Base-by-base conservation (phyloP, 257 asterid species). In the Nicotiana tabacum region DNA sequence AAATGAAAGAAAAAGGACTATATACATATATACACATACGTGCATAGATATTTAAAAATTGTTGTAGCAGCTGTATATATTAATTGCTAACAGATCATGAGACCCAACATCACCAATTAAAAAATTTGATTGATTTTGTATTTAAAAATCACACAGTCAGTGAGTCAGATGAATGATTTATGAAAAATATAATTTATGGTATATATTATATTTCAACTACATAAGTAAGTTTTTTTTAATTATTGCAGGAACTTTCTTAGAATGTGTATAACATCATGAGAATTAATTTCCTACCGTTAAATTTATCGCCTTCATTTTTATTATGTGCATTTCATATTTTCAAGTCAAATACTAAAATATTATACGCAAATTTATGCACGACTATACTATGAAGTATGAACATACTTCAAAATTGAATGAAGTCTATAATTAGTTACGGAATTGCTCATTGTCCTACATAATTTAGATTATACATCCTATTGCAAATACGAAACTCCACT, bases 61-160 rank as follows among this genome's bases (percentile, higher is more conserved):
- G 61, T 3, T 72, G 13, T 74, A 10, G 60, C 21, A 21, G 78
- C 78, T 43, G 78, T 24, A 12, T n/a, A n/a, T 70, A 21, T 70
- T 43, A 70, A 70, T 21, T 70, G 78, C 60, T 43, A 37, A 70
- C 60, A 72, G 78, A 24, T 72, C 78, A 72, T 72, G 78, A 46
- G 58, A 46, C 60, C 78, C 60, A 39, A 17, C 60, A 74, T 74
- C 61, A 27, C 21, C 79, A 48, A 74, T 74, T 74, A 24, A 24
- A 24, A 13, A 1, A 27, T 53, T 46, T 27, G 24, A 74, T 48
- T 48, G 62, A 74, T 74, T 48, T 43, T 48, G 6, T 74, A 24
- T 33, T 27, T 27, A 74, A 48, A 74, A 43, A 43, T 43, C 11
- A 24, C 39, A 13, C 62, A 74, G 80, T 48, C 80, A 48, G 80